phyloP scores from a whole-genome alignment of 371 early-diverging fungal species.

The Coemansia sp. region DNA sequence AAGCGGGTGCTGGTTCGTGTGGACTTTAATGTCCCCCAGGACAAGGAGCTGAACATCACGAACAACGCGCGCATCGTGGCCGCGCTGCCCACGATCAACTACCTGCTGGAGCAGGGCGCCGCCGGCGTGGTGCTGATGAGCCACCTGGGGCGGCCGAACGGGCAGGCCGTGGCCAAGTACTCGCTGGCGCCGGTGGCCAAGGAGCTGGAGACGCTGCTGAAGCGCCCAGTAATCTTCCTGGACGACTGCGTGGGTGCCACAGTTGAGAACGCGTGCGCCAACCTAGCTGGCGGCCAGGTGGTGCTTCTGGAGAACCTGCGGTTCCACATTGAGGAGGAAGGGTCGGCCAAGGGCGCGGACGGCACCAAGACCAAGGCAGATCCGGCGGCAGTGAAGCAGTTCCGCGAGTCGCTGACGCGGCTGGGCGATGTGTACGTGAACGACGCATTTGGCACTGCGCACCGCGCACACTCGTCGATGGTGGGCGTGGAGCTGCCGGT shows the following conservation, averaged over 20 bases:
- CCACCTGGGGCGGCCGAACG: conserved; percentile 99
- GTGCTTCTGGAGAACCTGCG: conserved; percentile 98
- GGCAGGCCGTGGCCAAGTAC: conserved; percentile 82
- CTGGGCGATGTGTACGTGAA: conserved; percentile 97
- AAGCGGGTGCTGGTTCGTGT: conserved; percentile 96
- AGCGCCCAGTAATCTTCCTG: conserved; percentile 86
- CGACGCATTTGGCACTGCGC: conserved; percentile 99
- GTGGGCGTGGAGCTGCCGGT: conserved; percentile 91
- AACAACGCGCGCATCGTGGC: conserved; percentile 97
- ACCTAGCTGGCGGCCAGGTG: conserved; percentile 78
- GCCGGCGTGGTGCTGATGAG: conserved; percentile 92
- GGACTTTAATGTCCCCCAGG: conserved; percentile 98
- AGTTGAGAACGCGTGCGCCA: conserved; percentile 80
- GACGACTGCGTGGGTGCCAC: conserved; percentile 90
- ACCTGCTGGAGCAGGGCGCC: conserved; percentile 81
- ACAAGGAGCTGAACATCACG: conserved; percentile 82
- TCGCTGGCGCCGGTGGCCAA: conserved; percentile 91
- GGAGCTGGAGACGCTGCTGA: conserved; percentile 81
- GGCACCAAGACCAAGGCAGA: conserved; percentile 92
- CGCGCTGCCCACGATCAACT: conserved; percentile 94
- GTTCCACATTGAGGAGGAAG: conserved; percentile 98
- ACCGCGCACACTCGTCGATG: conserved; percentile 96
- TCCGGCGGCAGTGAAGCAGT: conserved; percentile 73
- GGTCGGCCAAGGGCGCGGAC: conserved; percentile 78
- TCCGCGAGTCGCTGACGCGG: conserved; percentile 88